These are phyloP conservation scores for Lachnellula arida DNA, from an alignment of 2,329 filamentous ascomycete species.

Conservation along the genomic window DNA sequence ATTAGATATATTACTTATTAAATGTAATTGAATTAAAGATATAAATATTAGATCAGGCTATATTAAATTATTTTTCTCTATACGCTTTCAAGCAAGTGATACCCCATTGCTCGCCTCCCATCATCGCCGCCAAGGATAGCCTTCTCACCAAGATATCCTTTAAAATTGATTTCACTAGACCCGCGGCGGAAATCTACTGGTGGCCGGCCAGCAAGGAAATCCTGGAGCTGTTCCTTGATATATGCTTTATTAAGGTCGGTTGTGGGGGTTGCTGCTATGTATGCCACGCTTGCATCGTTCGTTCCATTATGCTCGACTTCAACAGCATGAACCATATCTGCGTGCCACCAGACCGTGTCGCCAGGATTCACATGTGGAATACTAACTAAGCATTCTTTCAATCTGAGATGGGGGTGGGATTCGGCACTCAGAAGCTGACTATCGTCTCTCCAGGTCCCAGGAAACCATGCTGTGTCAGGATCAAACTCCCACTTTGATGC, in stretches of 20 bases:
- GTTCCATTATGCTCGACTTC: constrained; percentile 35
- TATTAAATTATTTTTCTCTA: too few species aligned
- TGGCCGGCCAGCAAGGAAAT: constrained; percentile 23
- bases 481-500: constrained; percentile 36
- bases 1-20: too few species aligned
- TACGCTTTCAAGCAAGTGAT: too few species aligned
- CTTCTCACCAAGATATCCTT: constrained; percentile 8
- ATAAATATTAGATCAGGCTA: too few species aligned
- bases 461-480: constrained; percentile 32
- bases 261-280: constrained; percentile 35
- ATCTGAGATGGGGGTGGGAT: constrained; percentile 37
- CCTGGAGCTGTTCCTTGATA: constrained; percentile 29
- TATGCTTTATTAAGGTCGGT: constrained; percentile 30
- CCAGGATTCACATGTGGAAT: constrained; percentile 37
- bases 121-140: constrained; percentile 8
- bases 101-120: too few species aligned
- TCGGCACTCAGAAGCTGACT: constrained; percentile 34
- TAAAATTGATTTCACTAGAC: constrained; percentile 1
- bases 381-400: constrained; percentile 35
- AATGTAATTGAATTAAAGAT: too few species aligned
- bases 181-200: constrained; percentile 13
- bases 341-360: constrained; percentile 40
- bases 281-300: constrained; percentile 33
- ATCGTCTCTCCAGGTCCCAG: constrained; percentile 34
- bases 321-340: constrained; percentile 38